Evolutionary conservation across 2,329 filamentous ascomycete species (phyloP).

Genomic region (Paracorniculantispora psalliotae): DNA sequence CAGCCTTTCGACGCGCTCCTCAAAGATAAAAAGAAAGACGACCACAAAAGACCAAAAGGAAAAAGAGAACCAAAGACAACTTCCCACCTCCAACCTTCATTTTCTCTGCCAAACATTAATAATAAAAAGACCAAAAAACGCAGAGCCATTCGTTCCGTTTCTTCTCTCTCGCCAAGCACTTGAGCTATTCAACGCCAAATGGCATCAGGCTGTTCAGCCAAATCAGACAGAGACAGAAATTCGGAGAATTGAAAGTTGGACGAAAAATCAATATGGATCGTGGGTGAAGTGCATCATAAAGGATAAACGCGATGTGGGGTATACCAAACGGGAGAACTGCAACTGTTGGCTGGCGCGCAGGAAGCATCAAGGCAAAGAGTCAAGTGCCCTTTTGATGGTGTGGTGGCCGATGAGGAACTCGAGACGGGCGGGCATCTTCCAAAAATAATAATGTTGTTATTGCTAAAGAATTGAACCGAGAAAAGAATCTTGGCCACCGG

Average conservation of each 20-base stretch:
- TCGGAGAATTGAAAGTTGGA: not conserved
- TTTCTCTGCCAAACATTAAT: conserved; percentile 14
- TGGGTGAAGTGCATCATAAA: not conserved
- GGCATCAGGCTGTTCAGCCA: not conserved
- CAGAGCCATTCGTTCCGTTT: not conserved
- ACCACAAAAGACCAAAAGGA: not conserved
- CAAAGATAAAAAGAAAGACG: not conserved
- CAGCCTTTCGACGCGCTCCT: not conserved
- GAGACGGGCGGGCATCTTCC: not conserved
- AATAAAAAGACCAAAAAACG: conserved; percentile 5
- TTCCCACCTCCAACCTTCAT: not conserved
- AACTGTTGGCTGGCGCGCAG: not conserved
- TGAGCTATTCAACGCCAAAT: conserved; percentile 1
- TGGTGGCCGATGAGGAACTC: not conserved
- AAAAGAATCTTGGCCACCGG: not conserved
- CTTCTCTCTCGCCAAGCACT: not conserved
- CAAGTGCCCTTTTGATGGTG: not conserved
- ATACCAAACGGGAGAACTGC: conserved; percentile 22
- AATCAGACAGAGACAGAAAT: not conserved
- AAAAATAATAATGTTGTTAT: not conserved
- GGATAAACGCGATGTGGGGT: conserved; percentile 19
- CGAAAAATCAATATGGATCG: not conserved
- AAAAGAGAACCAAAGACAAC: not conserved
- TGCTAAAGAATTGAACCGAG: conserved; percentile 1
- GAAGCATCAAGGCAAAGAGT: not conserved